Conservation (phyloP, 2,329 filamentous ascomycete species). For the Diatrype stigma region DNA sequence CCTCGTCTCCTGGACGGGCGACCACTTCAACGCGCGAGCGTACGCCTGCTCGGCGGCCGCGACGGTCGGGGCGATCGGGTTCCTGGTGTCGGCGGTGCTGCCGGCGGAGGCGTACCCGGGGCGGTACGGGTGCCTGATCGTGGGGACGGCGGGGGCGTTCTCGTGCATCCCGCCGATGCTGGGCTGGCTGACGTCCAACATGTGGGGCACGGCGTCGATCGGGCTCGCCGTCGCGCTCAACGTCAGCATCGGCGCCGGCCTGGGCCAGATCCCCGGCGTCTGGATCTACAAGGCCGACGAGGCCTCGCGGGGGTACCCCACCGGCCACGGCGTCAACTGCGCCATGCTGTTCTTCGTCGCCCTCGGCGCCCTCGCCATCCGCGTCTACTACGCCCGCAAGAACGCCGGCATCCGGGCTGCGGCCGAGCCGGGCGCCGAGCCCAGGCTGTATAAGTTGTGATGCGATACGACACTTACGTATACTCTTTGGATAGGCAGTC, state of each 20-base stretch:
- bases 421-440: constrained; percentile 25
- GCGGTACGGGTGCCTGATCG: constrained; percentile 67
- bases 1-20: constrained; percentile 55
- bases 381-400: constrained; percentile 51
- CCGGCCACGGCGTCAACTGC: constrained; percentile 58
- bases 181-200: constrained; percentile 67
- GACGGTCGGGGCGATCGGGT: constrained; percentile 40
- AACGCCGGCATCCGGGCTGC: constrained; percentile 34
- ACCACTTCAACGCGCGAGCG: constrained; percentile 54
- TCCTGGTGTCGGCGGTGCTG: constrained; percentile 60
- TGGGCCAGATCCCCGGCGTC: constrained; percentile 67
- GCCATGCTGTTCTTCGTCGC: constrained; percentile 32
- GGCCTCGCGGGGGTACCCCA: constrained; percentile 58
- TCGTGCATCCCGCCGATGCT: constrained; percentile 65
- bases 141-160: constrained; percentile 64
- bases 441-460: constrained; percentile 37
- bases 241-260: constrained; percentile 60
- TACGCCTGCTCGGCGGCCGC: constrained; percentile 40
- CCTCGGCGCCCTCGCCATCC: constrained; percentile 31
- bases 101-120: constrained; percentile 53
- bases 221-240: constrained; percentile 69
- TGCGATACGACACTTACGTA: not conserved
- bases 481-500: no score
- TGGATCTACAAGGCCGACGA: constrained; percentile 70
- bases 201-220: constrained; percentile 59